Conservation (phyloP, 257 asterid genomes). For the Leonotis leonurus region DNA sequence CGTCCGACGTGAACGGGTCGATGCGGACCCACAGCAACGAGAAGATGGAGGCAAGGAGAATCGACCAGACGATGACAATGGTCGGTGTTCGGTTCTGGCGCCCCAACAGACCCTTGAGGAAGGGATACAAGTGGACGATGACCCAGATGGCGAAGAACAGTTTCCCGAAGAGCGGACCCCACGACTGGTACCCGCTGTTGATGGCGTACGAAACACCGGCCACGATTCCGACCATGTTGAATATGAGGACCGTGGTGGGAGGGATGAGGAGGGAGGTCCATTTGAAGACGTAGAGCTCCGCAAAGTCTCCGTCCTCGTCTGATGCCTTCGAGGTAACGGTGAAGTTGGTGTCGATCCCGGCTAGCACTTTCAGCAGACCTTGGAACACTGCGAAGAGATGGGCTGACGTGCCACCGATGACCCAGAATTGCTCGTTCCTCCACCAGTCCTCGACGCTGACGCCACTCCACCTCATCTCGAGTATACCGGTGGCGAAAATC, state of each 20-base stretch:
- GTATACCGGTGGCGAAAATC: slow-evolving; percentile 71
- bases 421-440: slow-evolving; percentile 98
- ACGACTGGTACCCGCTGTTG: slow-evolving; percentile 85
- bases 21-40: slow-evolving; percentile 86
- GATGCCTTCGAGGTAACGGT: slow-evolving; percentile 86
- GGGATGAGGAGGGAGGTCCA: slow-evolving; percentile 89
- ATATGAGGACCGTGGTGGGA: slow-evolving; percentile 72
- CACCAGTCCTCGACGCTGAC: slow-evolving; percentile 86
- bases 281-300: slow-evolving; percentile 76
- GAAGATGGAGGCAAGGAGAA: slow-evolving; percentile 87
- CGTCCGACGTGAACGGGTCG: slow-evolving; percentile 66
- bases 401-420: slow-evolving; percentile 93
- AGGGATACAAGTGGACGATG: slow-evolving; percentile 79
- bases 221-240: slow-evolving; percentile 78
- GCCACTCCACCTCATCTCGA: slow-evolving; percentile 90
- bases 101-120: slow-evolving; percentile 83
- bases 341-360: slow-evolving; percentile 85
- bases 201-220: slow-evolving; percentile 85
- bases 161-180: slow-evolving; percentile 86
- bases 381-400: slow-evolving; percentile 89
- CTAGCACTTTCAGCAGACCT: slow-evolving; percentile 85
- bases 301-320: slow-evolving; percentile 70
- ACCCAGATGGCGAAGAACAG: slow-evolving; percentile 85
- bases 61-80: slow-evolving; percentile 87
- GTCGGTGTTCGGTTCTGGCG: slow-evolving; percentile 90